Percentiles rank a stretch among this genome's conserved stretches.
Conservation (phyloP, 1,284 basidiomycete genomes). For the Gomphus sp. region DNA sequence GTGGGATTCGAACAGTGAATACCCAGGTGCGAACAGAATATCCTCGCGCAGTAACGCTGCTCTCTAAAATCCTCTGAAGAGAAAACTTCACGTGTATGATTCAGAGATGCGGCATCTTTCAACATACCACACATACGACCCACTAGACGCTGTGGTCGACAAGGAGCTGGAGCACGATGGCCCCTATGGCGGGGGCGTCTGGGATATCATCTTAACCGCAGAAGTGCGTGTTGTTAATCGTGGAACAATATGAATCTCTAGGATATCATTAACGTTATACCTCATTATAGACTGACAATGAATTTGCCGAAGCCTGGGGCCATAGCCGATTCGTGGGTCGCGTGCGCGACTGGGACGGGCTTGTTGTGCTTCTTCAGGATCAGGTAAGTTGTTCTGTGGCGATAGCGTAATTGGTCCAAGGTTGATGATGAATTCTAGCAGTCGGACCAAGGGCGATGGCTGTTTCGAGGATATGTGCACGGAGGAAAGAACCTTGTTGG, state of each 20-base stretch:
- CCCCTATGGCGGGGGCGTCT: constrained; percentile 20
- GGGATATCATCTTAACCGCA: constrained; percentile 41
- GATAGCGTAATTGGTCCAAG: not conserved
- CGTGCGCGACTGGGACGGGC: constrained; percentile 40
- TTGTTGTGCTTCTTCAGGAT: constrained; percentile 34
- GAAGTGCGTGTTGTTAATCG: constrained; percentile 23
- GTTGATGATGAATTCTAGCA: not conserved
- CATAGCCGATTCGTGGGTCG: constrained; percentile 34
- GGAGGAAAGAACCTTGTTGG: constrained; percentile 58
- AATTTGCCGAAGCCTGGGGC: constrained; percentile 39
- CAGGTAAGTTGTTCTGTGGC: constrained; percentile 21
- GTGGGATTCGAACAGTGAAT: not conserved
- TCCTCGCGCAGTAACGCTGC: not conserved
- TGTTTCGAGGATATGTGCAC: constrained; percentile 63
- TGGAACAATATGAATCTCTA: not conserved
- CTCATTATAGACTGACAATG: constrained; percentile 26
- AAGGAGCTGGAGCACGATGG: not conserved
- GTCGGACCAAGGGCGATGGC: constrained; percentile 27
- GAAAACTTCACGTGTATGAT: not conserved
- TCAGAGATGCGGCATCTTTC: not conserved
- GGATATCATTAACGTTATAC: not conserved
- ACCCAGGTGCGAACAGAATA: not conserved
- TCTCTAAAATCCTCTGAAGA: not conserved
- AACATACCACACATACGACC: not conserved
- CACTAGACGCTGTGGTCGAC: not conserved